Evolutionary conservation across 148 eudicot species (phyloP), one percentile per base, ranked within the genome.

Genomic region (Rhododendron williamsianum): DNA sequence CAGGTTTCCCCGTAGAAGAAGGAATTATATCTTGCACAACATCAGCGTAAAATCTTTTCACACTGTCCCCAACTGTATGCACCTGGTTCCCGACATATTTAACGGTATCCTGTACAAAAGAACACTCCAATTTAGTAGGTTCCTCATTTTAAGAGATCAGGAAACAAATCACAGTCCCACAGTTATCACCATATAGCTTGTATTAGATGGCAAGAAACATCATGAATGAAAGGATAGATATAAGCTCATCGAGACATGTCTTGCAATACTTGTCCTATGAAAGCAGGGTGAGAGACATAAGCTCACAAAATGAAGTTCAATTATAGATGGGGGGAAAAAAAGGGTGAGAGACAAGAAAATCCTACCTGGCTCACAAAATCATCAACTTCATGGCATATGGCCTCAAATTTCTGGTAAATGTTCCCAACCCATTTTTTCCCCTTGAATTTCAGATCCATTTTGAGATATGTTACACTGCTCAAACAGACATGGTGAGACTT

Each of bases 321-420:
- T 30, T 30, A 27, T 15, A 33, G 76, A 38, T 4, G 76, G 8
- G 38, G 35, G 9, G 8, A 4, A 67, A 19, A 38, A 41, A 7
- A 25, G 19, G 19, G n/a, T 46, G 36, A 35, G 65, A 71, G 67
- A 52, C 30, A 60, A 69, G 81, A 74, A 77, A 36, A 83, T 76
- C 71, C 81, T 87, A 88, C 93, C 90, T 90, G 84, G 88, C 38
- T 86, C 71, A 89, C 90, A 85, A 92, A 84, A 67, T 85, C 91
- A 85, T 92, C 93, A 89, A 92, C 92, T 84, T 92, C 93, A 9
- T 90, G 92, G 87, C 92, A 89, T 63, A 92, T 85, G 71, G 91
- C 84, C 89, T 92, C 91, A 86, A 92, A 90, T 77, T 84, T 89
- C 36, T 92, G 91, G 85, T 78, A 90, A 30, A 92, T 83, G 87